These are phyloP conservation scores for Mimosa bimucronata DNA, from an alignment of 306 rosid species.

Conservation along the genomic window DNA sequence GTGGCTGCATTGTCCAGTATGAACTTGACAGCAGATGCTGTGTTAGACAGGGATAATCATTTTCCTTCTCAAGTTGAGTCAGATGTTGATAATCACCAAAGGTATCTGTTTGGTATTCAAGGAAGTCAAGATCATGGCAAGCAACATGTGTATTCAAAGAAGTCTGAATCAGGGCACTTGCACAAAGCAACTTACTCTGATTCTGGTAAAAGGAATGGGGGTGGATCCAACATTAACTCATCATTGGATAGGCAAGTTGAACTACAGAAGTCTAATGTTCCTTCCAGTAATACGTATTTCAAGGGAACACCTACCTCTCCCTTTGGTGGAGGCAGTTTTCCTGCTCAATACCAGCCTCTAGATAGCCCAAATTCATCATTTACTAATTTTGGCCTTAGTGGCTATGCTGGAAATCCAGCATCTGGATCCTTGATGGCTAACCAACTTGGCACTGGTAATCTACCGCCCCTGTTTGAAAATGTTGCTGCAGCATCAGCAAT, in stretches of 20 bases:
- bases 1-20: conserved; percentile 77
- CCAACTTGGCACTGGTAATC: conserved; percentile 76
- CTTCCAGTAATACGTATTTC: conserved; percentile 53
- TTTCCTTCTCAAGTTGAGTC: conserved; percentile 67
- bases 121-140: conserved; percentile 74
- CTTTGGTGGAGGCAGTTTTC: conserved; percentile 63
- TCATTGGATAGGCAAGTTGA: conserved; percentile 65
- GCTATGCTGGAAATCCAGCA: conserved; percentile 76
- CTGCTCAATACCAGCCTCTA: conserved; percentile 67
- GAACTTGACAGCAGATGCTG: conserved; percentile 72
- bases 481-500: conserved; percentile 78
- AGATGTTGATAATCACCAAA: conserved; percentile 64
- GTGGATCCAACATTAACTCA: conserved; percentile 49
- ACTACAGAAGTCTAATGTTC: conserved; percentile 53
- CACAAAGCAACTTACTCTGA: conserved; percentile 54
- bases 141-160: conserved; percentile 68
- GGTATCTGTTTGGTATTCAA: conserved; percentile 76
- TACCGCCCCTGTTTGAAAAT: conserved; percentile 76
- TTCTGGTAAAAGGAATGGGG: conserved; percentile 56
- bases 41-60: conserved; percentile 58
- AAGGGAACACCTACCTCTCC: conserved; percentile 69
- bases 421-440: conserved; percentile 77
- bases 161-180: conserved; percentile 66
- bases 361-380: conserved; percentile 69
- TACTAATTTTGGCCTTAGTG: conserved; percentile 68